phyloP scores from a whole-genome alignment of 306 rosid genomes.

The Begonia loranthoides region DNA sequence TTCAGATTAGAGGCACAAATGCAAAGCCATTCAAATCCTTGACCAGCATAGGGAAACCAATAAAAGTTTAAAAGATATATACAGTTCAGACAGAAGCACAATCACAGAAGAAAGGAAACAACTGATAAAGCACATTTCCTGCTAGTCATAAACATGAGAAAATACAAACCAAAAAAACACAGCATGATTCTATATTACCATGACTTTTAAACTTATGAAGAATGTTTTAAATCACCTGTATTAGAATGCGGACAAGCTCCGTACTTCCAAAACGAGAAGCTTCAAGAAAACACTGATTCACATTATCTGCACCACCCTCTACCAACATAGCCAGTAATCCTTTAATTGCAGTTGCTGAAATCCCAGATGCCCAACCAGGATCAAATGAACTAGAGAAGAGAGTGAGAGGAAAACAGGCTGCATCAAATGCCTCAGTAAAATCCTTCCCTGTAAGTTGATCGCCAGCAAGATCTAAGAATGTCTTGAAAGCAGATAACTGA shows the following conservation, averaged over 20 bases:
- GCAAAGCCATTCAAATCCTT: no score
- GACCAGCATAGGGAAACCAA: no score
- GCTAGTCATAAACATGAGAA: no score
- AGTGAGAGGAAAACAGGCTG: constrained; percentile 85
- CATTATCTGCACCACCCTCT: constrained; percentile 89
- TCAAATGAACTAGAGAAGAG: constrained; percentile 80
- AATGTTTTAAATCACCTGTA: constrained; percentile 41
- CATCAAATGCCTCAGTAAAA: constrained; percentile 91
- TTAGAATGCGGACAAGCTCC: constrained; percentile 69
- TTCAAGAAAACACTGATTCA: constrained; percentile 84
- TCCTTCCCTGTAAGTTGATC: constrained; percentile 80
- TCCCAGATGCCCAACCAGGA: constrained; percentile 77
- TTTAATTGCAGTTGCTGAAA: constrained; percentile 72
- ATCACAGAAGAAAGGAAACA: no score
- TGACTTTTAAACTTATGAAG: no score
- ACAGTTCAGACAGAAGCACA: no score
- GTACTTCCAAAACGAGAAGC: constrained; percentile 95
- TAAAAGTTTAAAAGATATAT: no score
- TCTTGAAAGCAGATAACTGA: constrained; percentile 73
- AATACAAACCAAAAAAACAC: no score
- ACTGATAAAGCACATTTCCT: no score
- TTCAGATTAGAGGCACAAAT: no score
- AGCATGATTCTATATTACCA: no score
- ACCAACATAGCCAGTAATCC: constrained; percentile 72
- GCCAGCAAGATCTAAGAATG: constrained; percentile 76